These are phyloP conservation scores for Notholithocarpus densiflorus DNA, from an alignment of 306 rosid genomes.

Conservation along the genomic window DNA sequence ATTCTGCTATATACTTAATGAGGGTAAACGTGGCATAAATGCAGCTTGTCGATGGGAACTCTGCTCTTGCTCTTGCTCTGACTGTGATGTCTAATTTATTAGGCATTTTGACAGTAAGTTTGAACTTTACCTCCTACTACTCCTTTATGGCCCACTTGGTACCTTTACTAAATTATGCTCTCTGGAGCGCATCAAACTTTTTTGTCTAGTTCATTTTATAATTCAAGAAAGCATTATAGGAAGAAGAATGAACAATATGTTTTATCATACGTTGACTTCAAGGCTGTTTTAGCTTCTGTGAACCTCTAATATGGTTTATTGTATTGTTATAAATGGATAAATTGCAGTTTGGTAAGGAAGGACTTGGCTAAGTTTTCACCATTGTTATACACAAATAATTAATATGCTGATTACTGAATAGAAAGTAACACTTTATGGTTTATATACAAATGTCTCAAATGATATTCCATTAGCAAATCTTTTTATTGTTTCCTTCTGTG, in stretches of 20 bases:
- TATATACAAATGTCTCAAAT: neutral
- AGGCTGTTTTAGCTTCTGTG: neutral
- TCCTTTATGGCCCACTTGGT: neutral
- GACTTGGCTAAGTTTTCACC: neutral
- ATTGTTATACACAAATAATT: neutral
- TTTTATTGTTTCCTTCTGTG: neutral
- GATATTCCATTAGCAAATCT: neutral
- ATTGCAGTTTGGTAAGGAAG: neutral
- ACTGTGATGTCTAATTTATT: conserved; percentile 3
- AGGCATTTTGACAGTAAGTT: neutral
- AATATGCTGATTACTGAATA: too few relatives aligned
- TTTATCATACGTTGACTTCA: neutral
- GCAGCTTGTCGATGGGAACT: conserved; percentile 3
- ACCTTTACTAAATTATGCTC: neutral
- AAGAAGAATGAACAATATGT: neutral
- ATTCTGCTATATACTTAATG: neutral
- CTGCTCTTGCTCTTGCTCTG: conserved; percentile 1
- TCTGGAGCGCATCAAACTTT: neutral
- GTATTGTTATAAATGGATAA: neutral
- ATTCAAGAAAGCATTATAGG: neutral
- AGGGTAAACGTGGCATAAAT: neutral
- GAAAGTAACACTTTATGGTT: neutral
- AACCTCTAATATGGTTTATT: neutral
- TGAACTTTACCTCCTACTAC: neutral
- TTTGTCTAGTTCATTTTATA: neutral